These are phyloP conservation scores for Naganishia sp. DNA, from an alignment of 1,284 basidiomycete species.

Conservation along the genomic window DNA sequence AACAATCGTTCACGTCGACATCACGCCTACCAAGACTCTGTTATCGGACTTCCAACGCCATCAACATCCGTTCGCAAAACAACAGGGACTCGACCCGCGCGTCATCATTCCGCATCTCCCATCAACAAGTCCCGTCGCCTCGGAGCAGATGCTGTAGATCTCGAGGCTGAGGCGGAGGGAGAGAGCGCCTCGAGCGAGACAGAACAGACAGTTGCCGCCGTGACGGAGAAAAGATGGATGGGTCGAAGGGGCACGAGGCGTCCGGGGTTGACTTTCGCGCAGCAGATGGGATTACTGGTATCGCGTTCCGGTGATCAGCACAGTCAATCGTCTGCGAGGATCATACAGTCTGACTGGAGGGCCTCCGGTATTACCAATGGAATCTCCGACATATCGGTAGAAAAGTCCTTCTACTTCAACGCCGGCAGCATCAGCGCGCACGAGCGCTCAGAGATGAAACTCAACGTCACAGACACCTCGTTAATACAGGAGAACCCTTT, in stretches of 20 bases:
- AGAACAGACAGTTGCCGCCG: background rate
- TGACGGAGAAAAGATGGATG: conserved; percentile 13
- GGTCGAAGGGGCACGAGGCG: conserved; percentile 19
- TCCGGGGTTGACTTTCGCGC: conserved; percentile 32
- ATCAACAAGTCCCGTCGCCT: conserved; percentile 1
- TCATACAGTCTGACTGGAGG: background rate
- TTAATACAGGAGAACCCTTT: conserved; percentile 10
- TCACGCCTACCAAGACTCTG: background rate
- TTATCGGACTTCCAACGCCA: conserved; percentile 17
- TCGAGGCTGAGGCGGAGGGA: conserved; percentile 2
- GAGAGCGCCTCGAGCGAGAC: conserved; percentile 15
- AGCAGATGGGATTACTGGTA: conserved; percentile 31
- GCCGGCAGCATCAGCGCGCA: conserved; percentile 1
- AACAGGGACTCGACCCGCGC: background rate
- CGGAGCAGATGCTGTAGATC: conserved; percentile 5
- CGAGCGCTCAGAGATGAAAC: background rate
- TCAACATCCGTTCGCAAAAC: conserved; percentile 7
- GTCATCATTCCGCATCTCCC: conserved; percentile 6
- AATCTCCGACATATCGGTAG: background rate
- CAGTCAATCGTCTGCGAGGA: background rate
- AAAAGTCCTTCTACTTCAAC: conserved; percentile 3
- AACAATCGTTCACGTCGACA: conserved; percentile 10
- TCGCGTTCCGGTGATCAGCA: background rate
- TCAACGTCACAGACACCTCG: background rate
- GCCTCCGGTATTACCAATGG: background rate